Evolutionary conservation across 345 rosid species (phyloP).

Genomic region (Moringa oleifera): DNA sequence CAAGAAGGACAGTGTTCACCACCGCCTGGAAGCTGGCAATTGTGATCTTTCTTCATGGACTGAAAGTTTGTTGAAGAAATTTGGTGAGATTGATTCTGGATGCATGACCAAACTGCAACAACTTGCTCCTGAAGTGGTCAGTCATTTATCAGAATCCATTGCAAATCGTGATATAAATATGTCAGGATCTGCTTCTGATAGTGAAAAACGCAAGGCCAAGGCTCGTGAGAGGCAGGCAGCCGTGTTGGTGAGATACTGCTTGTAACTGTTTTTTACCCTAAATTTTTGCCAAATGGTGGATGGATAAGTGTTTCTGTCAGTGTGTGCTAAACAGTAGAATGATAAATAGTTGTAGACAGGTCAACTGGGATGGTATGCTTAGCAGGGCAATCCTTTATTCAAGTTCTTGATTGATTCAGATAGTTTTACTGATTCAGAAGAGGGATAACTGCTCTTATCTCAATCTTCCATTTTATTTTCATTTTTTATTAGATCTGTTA

Average conservation of each 20-base stretch:
- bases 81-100: conserved; percentile 61
- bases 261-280: neutral
- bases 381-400: no score
- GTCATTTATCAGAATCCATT: conserved; percentile 32
- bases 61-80: conserved; percentile 66
- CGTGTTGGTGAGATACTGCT: conserved; percentile 58
- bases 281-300: no score
- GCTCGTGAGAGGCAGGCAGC: conserved; percentile 91
- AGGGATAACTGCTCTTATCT: no score
- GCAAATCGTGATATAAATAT: conserved; percentile 23
- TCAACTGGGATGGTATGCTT: no score
- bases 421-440: no score
- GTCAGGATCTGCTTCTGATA: conserved; percentile 39
- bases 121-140: conserved; percentile 73
- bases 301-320: no score
- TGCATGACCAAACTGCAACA: conserved; percentile 62
- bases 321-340: no score
- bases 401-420: no score
- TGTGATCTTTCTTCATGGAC: conserved; percentile 67
- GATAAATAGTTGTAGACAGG: no score
- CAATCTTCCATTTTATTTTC: no score
- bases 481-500: no score
- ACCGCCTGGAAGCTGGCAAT: conserved; percentile 54
- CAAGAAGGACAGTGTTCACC: conserved; percentile 39
- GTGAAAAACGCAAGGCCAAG: conserved; percentile 74